A percentile compares a stretch with the other conserved stretches of the same genome.
Evolutionary conservation across 768 basidiomycete species (phyloP).

Genomic region (Phaffia australis): DNA sequence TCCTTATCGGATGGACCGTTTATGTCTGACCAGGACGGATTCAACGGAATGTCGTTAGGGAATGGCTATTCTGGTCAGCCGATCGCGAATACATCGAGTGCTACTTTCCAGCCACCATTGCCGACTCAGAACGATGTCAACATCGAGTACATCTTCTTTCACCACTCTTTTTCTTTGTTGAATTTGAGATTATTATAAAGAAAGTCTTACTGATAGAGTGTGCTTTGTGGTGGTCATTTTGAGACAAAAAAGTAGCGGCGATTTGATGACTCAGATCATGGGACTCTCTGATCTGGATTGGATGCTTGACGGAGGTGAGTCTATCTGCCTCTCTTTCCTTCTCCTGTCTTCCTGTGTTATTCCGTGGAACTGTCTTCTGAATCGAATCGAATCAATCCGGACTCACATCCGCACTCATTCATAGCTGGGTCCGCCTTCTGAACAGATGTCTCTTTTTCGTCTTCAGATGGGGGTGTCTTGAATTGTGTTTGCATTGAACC

Average conservation of each 20-base stretch:
- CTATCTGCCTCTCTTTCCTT: neutral
- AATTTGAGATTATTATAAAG: neutral
- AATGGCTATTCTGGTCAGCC: neutral
- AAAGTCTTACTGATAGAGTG: neutral
- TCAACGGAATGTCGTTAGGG: too few relatives aligned
- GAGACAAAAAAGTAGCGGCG: neutral
- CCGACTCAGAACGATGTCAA: neutral
- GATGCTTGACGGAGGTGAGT: constrained; percentile 18
- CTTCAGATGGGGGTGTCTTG: too few relatives aligned
- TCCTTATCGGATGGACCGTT: too few relatives aligned
- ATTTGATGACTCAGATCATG: constrained; percentile 17
- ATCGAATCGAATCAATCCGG: too few relatives aligned
- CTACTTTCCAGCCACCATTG: too few relatives aligned
- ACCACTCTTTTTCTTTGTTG: too few relatives aligned
- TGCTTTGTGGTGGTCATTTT: neutral
- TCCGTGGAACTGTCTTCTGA: too few relatives aligned
- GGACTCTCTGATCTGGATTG: constrained; percentile 20
- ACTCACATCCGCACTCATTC: too few relatives aligned
- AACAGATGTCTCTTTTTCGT: too few relatives aligned
- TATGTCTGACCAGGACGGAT: too few relatives aligned
- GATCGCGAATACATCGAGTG: neutral
- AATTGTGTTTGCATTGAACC: too few relatives aligned
- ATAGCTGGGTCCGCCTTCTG: too few relatives aligned
- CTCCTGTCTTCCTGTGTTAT: neutral
- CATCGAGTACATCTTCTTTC: neutral